A percentile compares a stretch with the other conserved stretches of the same genome.
These are phyloP conservation scores for Penicillium sp. DNA, from an alignment of 2,329 filamentous ascomycete species.

Conservation along the genomic window DNA sequence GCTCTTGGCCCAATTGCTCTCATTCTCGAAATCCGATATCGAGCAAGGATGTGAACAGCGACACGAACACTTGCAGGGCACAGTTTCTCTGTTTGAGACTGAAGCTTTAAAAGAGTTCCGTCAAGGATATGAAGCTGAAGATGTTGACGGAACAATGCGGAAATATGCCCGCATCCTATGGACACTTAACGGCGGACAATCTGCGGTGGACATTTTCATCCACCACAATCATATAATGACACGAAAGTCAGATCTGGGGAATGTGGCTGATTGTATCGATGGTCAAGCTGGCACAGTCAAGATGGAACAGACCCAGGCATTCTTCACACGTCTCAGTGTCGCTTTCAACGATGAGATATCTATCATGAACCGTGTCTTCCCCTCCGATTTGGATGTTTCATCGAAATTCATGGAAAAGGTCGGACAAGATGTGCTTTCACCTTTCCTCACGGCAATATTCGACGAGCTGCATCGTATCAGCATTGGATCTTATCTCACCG, in stretches of 20 bases:
- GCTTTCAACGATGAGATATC: constrained; percentile 81
- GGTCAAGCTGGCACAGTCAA: constrained; percentile 67
- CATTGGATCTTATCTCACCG: constrained; percentile 77
- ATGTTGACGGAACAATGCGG: constrained; percentile 85
- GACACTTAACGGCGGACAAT: constrained; percentile 75
- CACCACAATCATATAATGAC: constrained; percentile 84
- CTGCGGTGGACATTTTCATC: constrained; percentile 81
- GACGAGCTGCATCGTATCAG: constrained; percentile 81
- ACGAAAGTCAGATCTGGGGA: constrained; percentile 69
- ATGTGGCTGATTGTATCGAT: constrained; percentile 80
- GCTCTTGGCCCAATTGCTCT: constrained; percentile 78
- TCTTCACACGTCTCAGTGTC: constrained; percentile 73
- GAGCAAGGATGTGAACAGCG: constrained; percentile 71
- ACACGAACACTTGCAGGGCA: constrained; percentile 70
- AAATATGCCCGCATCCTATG: constrained; percentile 86
- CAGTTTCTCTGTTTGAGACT: constrained; percentile 83
- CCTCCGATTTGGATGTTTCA: constrained; percentile 69
- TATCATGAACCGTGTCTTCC: constrained; percentile 81
- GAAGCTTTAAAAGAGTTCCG: constrained; percentile 90
- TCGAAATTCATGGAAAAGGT: constrained; percentile 79
- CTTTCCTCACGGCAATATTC: constrained; percentile 82
- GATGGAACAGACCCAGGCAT: constrained; percentile 76
- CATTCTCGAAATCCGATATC: constrained; percentile 80
- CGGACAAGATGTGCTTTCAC: constrained; percentile 77
- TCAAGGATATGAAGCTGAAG: constrained; percentile 84